Conservation (phyloP, 345 rosid species). For the Eucalyptus grandis region DNA sequence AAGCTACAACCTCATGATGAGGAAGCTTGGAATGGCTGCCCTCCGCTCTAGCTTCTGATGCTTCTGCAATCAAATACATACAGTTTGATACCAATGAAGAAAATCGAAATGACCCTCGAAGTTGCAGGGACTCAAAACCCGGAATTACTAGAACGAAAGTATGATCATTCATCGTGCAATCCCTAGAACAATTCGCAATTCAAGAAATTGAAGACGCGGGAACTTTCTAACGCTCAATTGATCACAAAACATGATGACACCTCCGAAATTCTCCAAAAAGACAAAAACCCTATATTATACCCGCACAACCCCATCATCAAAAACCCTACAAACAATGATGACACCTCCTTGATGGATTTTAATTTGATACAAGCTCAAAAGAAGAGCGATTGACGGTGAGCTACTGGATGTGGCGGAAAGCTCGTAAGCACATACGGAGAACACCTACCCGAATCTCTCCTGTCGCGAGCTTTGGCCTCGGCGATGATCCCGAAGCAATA, state of each 20-base stretch:
- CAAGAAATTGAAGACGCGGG: not conserved
- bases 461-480: conserved; percentile 35
- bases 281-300: not conserved
- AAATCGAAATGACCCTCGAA: not conserved
- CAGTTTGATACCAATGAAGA: not conserved
- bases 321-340: not conserved
- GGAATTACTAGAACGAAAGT: not conserved
- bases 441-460: conserved; percentile 24
- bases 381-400: not conserved
- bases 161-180: not conserved
- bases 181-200: not conserved
- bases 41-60: not conserved
- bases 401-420: not conserved
- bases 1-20: conserved; percentile 13
- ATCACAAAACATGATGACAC: not conserved
- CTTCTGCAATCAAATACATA: not conserved
- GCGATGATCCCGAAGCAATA: conserved; percentile 75
- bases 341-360: not conserved
- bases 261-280: not conserved
- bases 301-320: not conserved
- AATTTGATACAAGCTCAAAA: not conserved
- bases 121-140: not conserved
- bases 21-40: not conserved
- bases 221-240: not conserved
- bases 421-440: not conserved